A percentile compares a stretch with the other conserved stretches of the same genome.
phyloP scores from a whole-genome alignment of 2,329 filamentous ascomycete species.

The Akanthomyces lecanii region DNA sequence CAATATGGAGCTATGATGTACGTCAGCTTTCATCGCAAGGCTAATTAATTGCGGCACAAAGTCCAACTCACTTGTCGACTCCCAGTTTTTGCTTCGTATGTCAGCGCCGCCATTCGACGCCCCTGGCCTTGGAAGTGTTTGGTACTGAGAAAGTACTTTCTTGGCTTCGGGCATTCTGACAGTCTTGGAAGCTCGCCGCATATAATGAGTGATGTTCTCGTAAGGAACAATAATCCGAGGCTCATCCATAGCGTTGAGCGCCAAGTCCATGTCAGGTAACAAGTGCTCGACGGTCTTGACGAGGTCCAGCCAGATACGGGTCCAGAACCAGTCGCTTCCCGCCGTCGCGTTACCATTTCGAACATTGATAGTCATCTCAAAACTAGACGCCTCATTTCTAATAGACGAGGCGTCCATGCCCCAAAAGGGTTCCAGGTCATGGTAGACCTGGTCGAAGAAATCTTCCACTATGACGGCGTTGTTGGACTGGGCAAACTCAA shows the following conservation, averaged over 20 bases:
- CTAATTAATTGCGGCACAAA: not conserved
- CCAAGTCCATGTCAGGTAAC: slow-evolving; percentile 64
- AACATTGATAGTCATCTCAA: slow-evolving; percentile 59
- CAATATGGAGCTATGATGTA: too few species aligned
- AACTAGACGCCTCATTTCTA: slow-evolving; percentile 49
- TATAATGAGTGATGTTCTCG: slow-evolving; percentile 54
- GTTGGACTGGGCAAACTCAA: slow-evolving; percentile 48
- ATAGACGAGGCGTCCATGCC: slow-evolving; percentile 44
- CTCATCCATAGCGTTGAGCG: slow-evolving; percentile 65
- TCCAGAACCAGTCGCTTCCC: slow-evolving; percentile 55
- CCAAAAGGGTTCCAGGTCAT: slow-evolving; percentile 58
- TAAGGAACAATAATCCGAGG: slow-evolving; percentile 60
- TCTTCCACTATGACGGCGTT: slow-evolving; percentile 56
- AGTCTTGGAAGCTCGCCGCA: slow-evolving; percentile 49
- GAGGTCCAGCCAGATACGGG: slow-evolving; percentile 51
- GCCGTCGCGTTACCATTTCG: slow-evolving; percentile 49
- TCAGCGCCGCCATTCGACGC: slow-evolving; percentile 32
- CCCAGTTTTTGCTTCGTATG: slow-evolving; percentile 44
- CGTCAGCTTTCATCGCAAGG: too few species aligned
- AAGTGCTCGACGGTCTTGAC: slow-evolving; percentile 49
- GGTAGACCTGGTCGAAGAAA: slow-evolving; percentile 61
- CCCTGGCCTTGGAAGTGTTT: slow-evolving; percentile 34
- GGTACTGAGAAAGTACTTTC: slow-evolving; percentile 42
- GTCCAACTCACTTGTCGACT: slow-evolving; percentile 43
- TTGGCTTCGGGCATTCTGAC: slow-evolving; percentile 40